Evolutionary conservation across 805 yeast genomes (phyloP).

Genomic region (Grigorovia yakushimaensis): DNA sequence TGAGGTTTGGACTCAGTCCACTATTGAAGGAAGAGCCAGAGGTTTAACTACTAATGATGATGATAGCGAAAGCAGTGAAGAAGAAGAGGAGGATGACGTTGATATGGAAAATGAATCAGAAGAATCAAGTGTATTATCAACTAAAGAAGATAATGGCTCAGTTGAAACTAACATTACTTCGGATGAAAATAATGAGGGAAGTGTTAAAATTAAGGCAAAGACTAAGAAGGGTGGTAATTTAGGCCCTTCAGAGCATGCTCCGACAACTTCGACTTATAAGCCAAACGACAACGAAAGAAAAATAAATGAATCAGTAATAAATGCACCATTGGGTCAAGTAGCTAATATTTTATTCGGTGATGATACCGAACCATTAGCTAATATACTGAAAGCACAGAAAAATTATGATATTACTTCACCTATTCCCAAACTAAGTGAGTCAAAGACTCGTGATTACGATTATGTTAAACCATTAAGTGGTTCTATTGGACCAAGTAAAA

Average conservation of each 20-base stretch:
- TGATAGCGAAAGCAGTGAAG: background rate
- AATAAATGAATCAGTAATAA: slow-evolving; percentile 41
- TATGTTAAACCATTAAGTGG: slow-evolving; percentile 58
- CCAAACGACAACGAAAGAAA: slow-evolving; percentile 43
- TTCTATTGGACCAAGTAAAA: slow-evolving; percentile 70
- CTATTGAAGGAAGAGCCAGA: slow-evolving; percentile 13
- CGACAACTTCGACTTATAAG: slow-evolving; percentile 37
- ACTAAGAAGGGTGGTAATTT: background rate
- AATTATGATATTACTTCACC: slow-evolving; percentile 47
- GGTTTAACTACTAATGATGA: background rate
- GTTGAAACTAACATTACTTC: slow-evolving; percentile 7
- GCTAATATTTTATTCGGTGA: slow-evolving; percentile 54
- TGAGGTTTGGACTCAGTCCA: slow-evolving; percentile 49
- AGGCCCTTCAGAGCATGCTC: slow-evolving; percentile 39
- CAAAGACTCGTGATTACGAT: slow-evolving; percentile 38
- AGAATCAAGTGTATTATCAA: background rate
- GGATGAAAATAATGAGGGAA: slow-evolving; percentile 12
- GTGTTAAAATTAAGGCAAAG: background rate
- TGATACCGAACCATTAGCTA: slow-evolving; percentile 36
- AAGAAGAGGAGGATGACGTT: slow-evolving; percentile 20
- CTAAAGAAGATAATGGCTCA: background rate
- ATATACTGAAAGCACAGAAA: slow-evolving; percentile 47
- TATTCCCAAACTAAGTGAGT: slow-evolving; percentile 32
- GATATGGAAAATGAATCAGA: slow-evolving; percentile 23
- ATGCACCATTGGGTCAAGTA: slow-evolving; percentile 59